Evolutionary conservation across 1,284 basidiomycete species (phyloP), one percentile per base, ranked within the genome.

Genomic region (Cutaneotrichosporon sp.): DNA sequence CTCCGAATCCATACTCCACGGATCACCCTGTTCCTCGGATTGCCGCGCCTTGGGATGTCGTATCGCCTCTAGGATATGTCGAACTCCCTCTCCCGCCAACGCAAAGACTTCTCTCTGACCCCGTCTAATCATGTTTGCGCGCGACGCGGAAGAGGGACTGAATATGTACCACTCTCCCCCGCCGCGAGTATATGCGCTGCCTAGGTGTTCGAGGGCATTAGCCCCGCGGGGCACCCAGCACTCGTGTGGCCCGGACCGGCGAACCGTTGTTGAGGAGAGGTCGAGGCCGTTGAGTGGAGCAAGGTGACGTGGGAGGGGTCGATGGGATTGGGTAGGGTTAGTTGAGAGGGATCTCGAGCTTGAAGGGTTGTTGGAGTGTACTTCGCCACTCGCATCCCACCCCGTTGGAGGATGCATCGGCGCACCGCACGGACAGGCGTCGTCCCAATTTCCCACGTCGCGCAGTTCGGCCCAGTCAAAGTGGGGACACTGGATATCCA

Each of bases 141-240:
- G 51, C 2, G 31, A 34, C 14, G 31, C 30, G 5, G 6, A 5
- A 11, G 26, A 11, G 3, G 51, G 51, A 7, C 30, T 32, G 51
- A 52, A 52, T 14, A 52, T 52, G 16, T 52, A 52, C 51, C 51
- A 34, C 51, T 52, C 31, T 1, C 26, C 30, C 14, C 51, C 31
- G 31, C 31, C 30, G 26, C 30, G 31, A 4, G 51, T 52, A 16
- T 52, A 52, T 18, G 51, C 51, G 51, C 51, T 52, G 51, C 51
- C 51, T 7, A 52, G 51, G 31, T 52, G 51, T n/a, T 52, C 51
- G 51, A 52, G 51, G 51, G 26, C 30, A 30, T 14, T 9, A 4
- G 51, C 51, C 5, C 51, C 51, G 51, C 51, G 51, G 30, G 51
- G 51, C 18, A 52, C 51, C 51, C 51, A 52, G 51, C 51, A 52